A percentile compares a stretch with the other conserved stretches of the same genome.
Evolutionary conservation across 2,329 filamentous ascomycete genomes (phyloP).

Genomic region (Exophiala mesophila): DNA sequence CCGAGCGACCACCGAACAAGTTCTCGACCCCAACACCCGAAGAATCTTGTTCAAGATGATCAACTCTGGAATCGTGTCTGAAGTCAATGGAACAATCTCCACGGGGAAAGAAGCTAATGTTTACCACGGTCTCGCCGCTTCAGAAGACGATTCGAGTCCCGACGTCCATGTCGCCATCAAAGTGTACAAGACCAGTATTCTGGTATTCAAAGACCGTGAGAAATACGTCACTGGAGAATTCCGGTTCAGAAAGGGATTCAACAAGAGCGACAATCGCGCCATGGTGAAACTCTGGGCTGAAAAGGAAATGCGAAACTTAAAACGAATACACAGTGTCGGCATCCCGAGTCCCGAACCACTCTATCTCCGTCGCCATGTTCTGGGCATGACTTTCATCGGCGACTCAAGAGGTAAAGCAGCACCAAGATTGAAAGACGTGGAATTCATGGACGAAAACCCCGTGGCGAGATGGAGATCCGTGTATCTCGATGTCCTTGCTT

Average conservation of each 20-base stretch:
- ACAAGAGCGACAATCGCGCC: slow-evolving; percentile 88
- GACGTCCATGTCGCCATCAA: slow-evolving; percentile 80
- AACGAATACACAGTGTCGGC: slow-evolving; percentile 73
- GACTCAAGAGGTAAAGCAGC: slow-evolving; percentile 82
- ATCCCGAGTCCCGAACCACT: slow-evolving; percentile 90
- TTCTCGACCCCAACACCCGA: slow-evolving; percentile 85
- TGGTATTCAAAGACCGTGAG: slow-evolving; percentile 97
- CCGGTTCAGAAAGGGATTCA: slow-evolving; percentile 83
- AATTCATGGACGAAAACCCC: slow-evolving; percentile 59
- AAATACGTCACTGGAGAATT: slow-evolving; percentile 94
- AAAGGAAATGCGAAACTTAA: slow-evolving; percentile 93
- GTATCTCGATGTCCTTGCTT: slow-evolving; percentile 76
- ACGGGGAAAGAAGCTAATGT: slow-evolving; percentile 99
- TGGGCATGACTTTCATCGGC: slow-evolving; percentile 91
- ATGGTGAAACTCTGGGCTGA: slow-evolving; percentile 99
- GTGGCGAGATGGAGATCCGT: slow-evolving; percentile 70
- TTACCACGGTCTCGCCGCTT: slow-evolving; percentile 74
- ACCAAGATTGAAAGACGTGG: slow-evolving; percentile 82
- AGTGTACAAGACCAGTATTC: slow-evolving; percentile 96
- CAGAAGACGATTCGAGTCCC: slow-evolving; percentile 48
- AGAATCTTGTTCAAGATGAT: slow-evolving; percentile 97
- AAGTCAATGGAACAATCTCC: slow-evolving; percentile 90
- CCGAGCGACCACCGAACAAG: slow-evolving; percentile 88
- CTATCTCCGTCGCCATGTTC: slow-evolving; percentile 83
- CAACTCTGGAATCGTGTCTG: slow-evolving; percentile 80